These are phyloP conservation scores for Neltuma alba DNA, from an alignment of 306 rosid species.

Conservation along the genomic window DNA sequence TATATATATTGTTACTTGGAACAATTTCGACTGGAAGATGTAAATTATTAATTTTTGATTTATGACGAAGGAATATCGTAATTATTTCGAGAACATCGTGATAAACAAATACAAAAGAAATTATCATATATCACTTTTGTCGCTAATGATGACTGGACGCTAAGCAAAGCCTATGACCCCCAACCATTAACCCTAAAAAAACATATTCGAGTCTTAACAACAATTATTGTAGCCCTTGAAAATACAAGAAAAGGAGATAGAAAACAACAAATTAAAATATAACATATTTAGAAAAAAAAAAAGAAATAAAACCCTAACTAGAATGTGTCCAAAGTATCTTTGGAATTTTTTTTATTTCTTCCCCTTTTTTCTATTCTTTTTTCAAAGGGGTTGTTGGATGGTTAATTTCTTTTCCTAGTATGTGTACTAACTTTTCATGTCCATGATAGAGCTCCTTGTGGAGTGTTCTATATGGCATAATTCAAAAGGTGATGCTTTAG, in stretches of 20 bases:
- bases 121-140: neutral
- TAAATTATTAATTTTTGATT: neutral
- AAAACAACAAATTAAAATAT: neutral
- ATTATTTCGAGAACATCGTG: neutral
- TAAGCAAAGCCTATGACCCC: neutral
- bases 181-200: neutral
- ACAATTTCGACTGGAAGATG: neutral
- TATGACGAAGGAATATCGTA: neutral
- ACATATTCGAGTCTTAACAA: neutral
- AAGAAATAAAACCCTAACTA: neutral
- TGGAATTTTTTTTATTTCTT: neutral
- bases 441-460: neutral
- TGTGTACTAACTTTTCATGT: too few relatives aligned
- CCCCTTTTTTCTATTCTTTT: too few relatives aligned
- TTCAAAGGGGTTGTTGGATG: neutral
- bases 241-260: neutral
- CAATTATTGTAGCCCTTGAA: neutral
- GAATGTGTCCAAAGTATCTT: too few relatives aligned
- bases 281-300: neutral
- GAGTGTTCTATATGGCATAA: neutral
- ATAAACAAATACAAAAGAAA: neutral
- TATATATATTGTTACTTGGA: too few relatives aligned
- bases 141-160: neutral
- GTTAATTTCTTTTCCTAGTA: too few relatives aligned
- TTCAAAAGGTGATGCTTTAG: too few relatives aligned